phyloP scores from a whole-genome alignment of 208 protist species.

The Trypanosoma boissoni region DNA sequence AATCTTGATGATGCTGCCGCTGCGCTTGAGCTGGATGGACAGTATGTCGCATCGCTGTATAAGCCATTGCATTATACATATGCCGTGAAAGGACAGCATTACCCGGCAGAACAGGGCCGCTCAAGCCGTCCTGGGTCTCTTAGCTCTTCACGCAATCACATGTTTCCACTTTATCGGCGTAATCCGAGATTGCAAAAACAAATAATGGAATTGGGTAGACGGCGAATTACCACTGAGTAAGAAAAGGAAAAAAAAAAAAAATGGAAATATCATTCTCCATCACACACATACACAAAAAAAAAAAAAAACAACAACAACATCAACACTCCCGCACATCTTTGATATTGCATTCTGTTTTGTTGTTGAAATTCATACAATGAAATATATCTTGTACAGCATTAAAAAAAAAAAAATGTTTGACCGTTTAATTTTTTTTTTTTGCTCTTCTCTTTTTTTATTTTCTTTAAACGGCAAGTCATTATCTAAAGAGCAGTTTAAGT shows the following conservation, averaged over 20 bases:
- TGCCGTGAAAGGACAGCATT: slow-evolving; percentile 70
- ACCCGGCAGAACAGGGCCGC: slow-evolving; percentile 75
- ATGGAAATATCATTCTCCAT: neutral
- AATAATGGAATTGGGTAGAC: slow-evolving; percentile 48
- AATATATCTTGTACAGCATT: too few species aligned
- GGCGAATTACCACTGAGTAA: slow-evolving; percentile 64
- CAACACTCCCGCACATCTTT: neutral
- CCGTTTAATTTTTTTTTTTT: slow-evolving; percentile 1
- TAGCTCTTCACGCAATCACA: slow-evolving; percentile 44
- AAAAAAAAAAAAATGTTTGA: too few species aligned
- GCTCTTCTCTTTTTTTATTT: slow-evolving; percentile 3
- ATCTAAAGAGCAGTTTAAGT: too few species aligned
- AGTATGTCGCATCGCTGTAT: slow-evolving; percentile 78
- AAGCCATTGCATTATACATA: slow-evolving; percentile 83
- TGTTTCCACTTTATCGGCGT: slow-evolving; percentile 77
- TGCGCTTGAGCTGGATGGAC: slow-evolving; percentile 70
- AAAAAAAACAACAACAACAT: neutral
- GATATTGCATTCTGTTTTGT: slow-evolving; percentile 1
- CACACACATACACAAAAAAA: neutral
- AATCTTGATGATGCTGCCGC: slow-evolving; percentile 78
- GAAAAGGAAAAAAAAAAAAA: slow-evolving; percentile 10
- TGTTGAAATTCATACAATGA: too few species aligned
- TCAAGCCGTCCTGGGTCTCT: slow-evolving; percentile 69
- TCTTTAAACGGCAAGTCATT: too few species aligned
- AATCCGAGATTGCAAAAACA: slow-evolving; percentile 60